phyloP scores from a whole-genome alignment of 129 eudicot genomes.

The Scalesia atractyloides region DNA sequence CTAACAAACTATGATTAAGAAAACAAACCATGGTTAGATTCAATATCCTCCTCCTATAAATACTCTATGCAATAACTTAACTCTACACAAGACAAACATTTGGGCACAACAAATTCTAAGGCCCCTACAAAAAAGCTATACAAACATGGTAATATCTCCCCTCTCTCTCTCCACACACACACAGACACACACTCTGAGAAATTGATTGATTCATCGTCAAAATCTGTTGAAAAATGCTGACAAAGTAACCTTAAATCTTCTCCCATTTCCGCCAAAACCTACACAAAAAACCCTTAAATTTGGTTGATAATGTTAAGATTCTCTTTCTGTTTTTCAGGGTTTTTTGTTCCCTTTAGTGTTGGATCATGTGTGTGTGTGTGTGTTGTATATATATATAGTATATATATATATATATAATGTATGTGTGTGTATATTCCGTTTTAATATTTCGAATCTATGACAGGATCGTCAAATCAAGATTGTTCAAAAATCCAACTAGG shows the following conservation, averaged over 20 bases:
- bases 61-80: not conserved
- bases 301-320: not conserved
- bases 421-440: not conserved
- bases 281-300: not conserved
- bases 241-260: slow-evolving; percentile 13
- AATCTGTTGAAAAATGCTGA: slow-evolving; percentile 21
- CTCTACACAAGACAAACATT: not conserved
- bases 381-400: no score
- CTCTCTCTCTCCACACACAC: slow-evolving; percentile 19
- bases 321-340: not conserved
- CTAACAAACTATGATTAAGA: not conserved
- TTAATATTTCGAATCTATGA: slow-evolving; percentile 23
- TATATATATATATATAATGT: no score
- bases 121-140: not conserved
- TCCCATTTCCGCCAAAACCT: slow-evolving; percentile 33
- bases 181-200: slow-evolving; percentile 1
- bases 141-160: slow-evolving; percentile 27
- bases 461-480: slow-evolving; percentile 31
- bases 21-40: slow-evolving; percentile 24
- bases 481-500: slow-evolving; percentile 12
- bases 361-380: slow-evolving; percentile 2
- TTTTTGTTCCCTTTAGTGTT: slow-evolving; percentile 5
- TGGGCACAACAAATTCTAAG: no score
- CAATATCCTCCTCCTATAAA: not conserved
- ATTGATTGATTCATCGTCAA: slow-evolving; percentile 34